A percentile compares a stretch with the other conserved stretches of the same genome.
Conservation (phyloP, 1,284 basidiomycete species). For the Cystobasidiaceae sp. region DNA sequence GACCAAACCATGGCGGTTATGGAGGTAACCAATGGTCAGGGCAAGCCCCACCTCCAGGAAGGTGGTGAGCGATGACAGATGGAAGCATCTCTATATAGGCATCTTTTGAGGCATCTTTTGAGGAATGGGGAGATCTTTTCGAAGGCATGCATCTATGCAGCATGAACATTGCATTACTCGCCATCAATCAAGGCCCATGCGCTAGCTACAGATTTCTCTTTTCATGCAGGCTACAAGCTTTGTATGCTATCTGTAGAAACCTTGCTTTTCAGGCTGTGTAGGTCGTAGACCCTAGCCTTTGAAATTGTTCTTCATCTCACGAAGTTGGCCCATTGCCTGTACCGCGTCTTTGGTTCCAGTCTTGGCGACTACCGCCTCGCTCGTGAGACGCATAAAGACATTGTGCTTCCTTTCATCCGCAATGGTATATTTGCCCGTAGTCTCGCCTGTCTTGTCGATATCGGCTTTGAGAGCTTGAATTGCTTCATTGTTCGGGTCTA, state of each 20-base stretch:
- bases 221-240: too few species aligned
- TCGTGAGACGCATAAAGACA: conserved; percentile 44
- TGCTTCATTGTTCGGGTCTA: conserved; percentile 38
- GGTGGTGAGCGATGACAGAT: conserved; percentile 11
- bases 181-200: too few species aligned
- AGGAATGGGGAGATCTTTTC: too few species aligned
- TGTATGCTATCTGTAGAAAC: too few species aligned
- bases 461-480: conserved; percentile 38
- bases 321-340: conserved; percentile 22
- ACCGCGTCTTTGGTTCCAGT: conserved; percentile 18
- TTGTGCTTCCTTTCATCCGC: conserved; percentile 45
- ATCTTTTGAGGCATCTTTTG: too few species aligned
- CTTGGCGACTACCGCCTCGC: conserved; percentile 35
- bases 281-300: conserved; percentile 1
- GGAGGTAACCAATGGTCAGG: neutral
- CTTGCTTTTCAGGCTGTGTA: too few species aligned
- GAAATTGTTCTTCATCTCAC: conserved; percentile 33
- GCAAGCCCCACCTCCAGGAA: conserved; percentile 21
- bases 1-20: too few species aligned
- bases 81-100: neutral
- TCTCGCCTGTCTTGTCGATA: conserved; percentile 35
- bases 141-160: too few species aligned
- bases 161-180: too few species aligned
- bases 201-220: too few species aligned
- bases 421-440: conserved; percentile 46